A percentile compares a stretch with the other conserved stretches of the same genome.
These are phyloP conservation scores for Fraxinus platypoda DNA, from an alignment of 305 asterid species.

Conservation along the genomic window DNA sequence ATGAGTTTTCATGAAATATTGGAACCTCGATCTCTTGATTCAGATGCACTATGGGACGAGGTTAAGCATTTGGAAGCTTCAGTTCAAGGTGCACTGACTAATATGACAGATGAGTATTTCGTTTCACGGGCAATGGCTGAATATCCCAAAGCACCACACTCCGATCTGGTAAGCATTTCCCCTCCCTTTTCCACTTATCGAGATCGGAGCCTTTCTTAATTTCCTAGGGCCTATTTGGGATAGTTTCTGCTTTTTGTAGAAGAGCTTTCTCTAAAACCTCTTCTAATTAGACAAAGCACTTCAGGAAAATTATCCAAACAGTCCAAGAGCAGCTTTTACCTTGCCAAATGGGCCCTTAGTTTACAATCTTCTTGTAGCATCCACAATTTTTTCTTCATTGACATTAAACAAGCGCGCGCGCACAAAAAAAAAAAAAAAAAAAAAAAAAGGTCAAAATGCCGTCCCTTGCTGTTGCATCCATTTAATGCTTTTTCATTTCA, in stretches of 20 bases:
- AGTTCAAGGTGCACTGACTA: slow-evolving; percentile 46
- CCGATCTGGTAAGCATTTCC: slow-evolving; percentile 61
- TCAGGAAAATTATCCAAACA: not conserved
- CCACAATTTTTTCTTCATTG: not conserved
- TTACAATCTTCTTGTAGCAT: not conserved
- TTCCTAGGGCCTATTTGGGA: not conserved
- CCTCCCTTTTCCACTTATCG: slow-evolving; percentile 14
- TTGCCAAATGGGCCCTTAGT: not conserved
- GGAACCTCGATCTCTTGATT: slow-evolving; percentile 43
- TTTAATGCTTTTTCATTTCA: slow-evolving; percentile 14
- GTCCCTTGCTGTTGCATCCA: not conserved
- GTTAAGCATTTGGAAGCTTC: slow-evolving; percentile 57
- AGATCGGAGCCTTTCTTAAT: not conserved
- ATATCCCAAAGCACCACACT: slow-evolving; percentile 78
- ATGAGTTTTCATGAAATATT: slow-evolving; percentile 54
- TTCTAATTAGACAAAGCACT: not conserved
- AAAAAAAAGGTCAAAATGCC: not conserved
- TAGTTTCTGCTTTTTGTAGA: not conserved
- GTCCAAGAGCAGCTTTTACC: not conserved
- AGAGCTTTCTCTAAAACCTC: no score
- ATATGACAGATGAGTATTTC: slow-evolving; percentile 59
- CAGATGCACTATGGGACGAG: slow-evolving; percentile 37
- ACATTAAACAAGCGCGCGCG: not conserved
- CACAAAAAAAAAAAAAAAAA: not conserved
- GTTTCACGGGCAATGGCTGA: slow-evolving; percentile 86